Percentiles rank a stretch among this genome's conserved stretches.
Conservation (phyloP, 495 filamentous ascomycete species). For the Oleoguttula mirabilis region DNA sequence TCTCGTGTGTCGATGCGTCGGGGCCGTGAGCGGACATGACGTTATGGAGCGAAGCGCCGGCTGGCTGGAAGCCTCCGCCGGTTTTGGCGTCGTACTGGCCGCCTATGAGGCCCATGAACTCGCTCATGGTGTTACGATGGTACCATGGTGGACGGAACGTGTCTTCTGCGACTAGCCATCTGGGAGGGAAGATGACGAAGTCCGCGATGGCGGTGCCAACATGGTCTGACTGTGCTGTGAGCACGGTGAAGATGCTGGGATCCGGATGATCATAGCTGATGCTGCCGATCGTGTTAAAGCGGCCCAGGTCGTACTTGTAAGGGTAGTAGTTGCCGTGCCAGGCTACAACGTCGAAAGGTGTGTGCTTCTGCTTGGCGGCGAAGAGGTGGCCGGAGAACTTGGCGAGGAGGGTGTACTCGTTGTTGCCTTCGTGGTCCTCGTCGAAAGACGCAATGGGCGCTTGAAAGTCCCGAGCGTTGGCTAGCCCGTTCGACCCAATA, state of each 20-base stretch:
- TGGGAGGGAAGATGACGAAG: slow-evolving; percentile 73
- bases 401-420: slow-evolving; percentile 49
- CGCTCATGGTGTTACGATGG: slow-evolving; percentile 75
- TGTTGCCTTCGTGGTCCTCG: slow-evolving; percentile 36
- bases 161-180: slow-evolving; percentile 65
- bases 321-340: slow-evolving; percentile 77
- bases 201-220: slow-evolving; percentile 64
- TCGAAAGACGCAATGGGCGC: slow-evolving; percentile 66
- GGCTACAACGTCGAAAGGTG: slow-evolving; percentile 71
- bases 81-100: slow-evolving; percentile 60
- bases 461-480: slow-evolving; percentile 83
- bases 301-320: slow-evolving; percentile 76
- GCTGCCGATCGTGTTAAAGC: slow-evolving; percentile 65
- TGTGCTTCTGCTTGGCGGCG: slow-evolving; percentile 56
- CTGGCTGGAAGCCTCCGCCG: slow-evolving; percentile 52
- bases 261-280: slow-evolving; percentile 72
- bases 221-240: slow-evolving; percentile 56
- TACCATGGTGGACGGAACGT: slow-evolving; percentile 79
- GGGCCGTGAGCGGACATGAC: slow-evolving; percentile 54
- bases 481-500: slow-evolving; percentile 77
- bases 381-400: slow-evolving; percentile 77
- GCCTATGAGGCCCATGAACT: slow-evolving; percentile 64
- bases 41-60: slow-evolving; percentile 51
- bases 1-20: slow-evolving; percentile 45
- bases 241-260: slow-evolving; percentile 70